phyloP scores from a whole-genome alignment of 805 yeast genomes.

The Pichia exigua region DNA sequence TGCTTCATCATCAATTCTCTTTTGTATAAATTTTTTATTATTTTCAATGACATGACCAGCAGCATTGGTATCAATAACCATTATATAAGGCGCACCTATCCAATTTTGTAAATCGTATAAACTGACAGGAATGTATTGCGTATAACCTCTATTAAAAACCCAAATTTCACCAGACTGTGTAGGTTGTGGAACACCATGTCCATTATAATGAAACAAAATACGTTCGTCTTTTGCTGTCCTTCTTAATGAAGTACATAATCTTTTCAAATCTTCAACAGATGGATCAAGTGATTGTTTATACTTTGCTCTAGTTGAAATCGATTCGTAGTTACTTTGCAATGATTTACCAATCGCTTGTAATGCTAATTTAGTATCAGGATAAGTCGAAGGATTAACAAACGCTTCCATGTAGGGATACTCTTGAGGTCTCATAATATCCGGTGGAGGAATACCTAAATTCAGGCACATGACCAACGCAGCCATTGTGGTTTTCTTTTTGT shows the following conservation, averaged over 20 bases:
- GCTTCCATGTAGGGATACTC: conserved; percentile 91
- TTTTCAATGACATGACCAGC: conserved; percentile 91
- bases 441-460: conserved; percentile 94
- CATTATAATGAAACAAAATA: conserved; percentile 89
- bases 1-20: conserved; percentile 79
- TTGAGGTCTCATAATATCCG: conserved; percentile 86
- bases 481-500: conserved; percentile 84
- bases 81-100: conserved; percentile 96
- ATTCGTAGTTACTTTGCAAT: conserved; percentile 82
- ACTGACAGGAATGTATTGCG: conserved; percentile 95
- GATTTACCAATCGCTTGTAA: conserved; percentile 85
- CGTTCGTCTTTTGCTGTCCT: conserved; percentile 91
- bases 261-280: conserved; percentile 87
- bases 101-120: conserved; percentile 92
- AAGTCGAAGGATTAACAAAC: conserved; percentile 83
- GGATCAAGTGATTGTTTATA: conserved; percentile 92
- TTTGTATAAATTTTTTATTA: conserved; percentile 83
- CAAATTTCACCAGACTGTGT: conserved; percentile 95
- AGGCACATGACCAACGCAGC: conserved; percentile 90
- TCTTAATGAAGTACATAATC: conserved; percentile 82
- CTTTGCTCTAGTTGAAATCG: conserved; percentile 75
- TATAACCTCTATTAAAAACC: conserved; percentile 96
- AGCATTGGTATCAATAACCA: conserved; percentile 88
- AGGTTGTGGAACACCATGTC: conserved; percentile 98
- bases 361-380: conserved; percentile 82